phyloP scores from a whole-genome alignment of 345 rosid genomes.

The Camelina laxa region DNA sequence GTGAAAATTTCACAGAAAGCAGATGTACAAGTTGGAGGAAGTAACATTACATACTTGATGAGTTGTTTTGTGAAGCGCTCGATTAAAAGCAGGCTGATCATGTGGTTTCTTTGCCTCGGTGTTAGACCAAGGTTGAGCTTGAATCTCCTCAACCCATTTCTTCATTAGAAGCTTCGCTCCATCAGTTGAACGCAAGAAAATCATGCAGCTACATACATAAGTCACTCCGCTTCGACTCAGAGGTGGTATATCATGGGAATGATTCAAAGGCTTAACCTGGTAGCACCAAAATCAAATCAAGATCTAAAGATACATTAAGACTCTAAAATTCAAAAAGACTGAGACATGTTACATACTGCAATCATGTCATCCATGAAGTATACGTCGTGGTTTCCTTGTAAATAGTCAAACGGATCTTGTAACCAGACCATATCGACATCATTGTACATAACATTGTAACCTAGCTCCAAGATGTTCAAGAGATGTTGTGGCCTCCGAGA shows the following conservation, averaged over 20 bases:
- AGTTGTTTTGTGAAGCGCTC: constrained; percentile 45
- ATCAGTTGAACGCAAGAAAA: constrained; percentile 30
- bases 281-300: background rate
- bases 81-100: constrained; percentile 90
- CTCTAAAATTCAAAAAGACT: background rate
- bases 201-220: constrained; percentile 28
- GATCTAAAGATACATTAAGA: background rate
- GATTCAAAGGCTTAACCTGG: constrained; percentile 29
- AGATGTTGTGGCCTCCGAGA: constrained; percentile 68
- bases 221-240: background rate
- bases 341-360: constrained; percentile 50
- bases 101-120: background rate
- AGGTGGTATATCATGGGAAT: constrained; percentile 19
- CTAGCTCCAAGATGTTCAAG: constrained; percentile 34
- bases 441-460: constrained; percentile 34
- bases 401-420: constrained; percentile 76
- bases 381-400: constrained; percentile 79
- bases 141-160: constrained; percentile 37
- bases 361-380: constrained; percentile 92
- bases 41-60: constrained; percentile 53
- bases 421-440: constrained; percentile 49
- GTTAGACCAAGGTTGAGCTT: constrained; percentile 29
- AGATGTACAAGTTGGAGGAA: background rate
- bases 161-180: constrained; percentile 32
- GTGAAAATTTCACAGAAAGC: background rate